Percentiles rank a stretch among this genome's conserved stretches.
Evolutionary conservation across 768 basidiomycete genomes (phyloP).

Genomic region (Cystofilobasidium macerans): DNA sequence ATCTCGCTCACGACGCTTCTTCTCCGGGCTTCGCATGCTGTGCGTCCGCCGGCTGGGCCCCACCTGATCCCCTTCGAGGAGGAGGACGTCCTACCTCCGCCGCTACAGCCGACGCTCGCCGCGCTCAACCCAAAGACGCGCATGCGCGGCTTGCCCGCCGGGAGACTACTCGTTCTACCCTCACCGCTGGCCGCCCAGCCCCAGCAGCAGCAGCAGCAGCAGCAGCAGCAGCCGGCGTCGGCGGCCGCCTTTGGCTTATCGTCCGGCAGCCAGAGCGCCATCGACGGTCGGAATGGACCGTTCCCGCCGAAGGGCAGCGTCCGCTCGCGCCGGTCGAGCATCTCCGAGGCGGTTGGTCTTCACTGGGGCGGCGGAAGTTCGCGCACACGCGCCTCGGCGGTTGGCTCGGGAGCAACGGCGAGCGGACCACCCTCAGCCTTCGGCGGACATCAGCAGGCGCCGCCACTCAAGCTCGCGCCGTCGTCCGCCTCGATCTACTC

Average conservation of each 20-base stretch:
- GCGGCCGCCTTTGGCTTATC: too few species aligned
- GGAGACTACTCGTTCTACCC: slow-evolving; percentile 20
- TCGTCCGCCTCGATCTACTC: slow-evolving; percentile 21
- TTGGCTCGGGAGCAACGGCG: neutral
- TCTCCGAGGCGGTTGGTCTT: neutral
- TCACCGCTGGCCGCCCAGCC: slow-evolving; percentile 13
- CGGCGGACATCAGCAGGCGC: neutral
- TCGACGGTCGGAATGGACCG: slow-evolving; percentile 3
- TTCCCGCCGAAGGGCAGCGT: neutral
- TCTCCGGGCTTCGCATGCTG: slow-evolving; percentile 17
- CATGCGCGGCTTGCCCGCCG: slow-evolving; percentile 9
- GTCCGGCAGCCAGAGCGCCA: slow-evolving; percentile 1
- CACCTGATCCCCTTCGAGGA: slow-evolving; percentile 25
- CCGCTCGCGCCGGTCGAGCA: neutral
- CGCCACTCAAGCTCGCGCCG: neutral
- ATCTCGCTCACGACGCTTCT: slow-evolving; percentile 20
- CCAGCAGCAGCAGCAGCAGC: neutral
- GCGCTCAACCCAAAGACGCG: slow-evolving; percentile 6
- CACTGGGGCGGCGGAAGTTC: neutral
- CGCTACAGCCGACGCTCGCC: neutral
- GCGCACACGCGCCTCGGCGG: neutral
- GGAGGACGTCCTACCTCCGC: slow-evolving; percentile 14
- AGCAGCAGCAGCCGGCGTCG: neutral
- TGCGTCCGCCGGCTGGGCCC: slow-evolving; percentile 10
- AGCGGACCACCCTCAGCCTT: slow-evolving; percentile 7